Evolutionary conservation across 2,329 filamentous ascomycete genomes (phyloP).

Genomic region (Aspergillus tanneri): DNA sequence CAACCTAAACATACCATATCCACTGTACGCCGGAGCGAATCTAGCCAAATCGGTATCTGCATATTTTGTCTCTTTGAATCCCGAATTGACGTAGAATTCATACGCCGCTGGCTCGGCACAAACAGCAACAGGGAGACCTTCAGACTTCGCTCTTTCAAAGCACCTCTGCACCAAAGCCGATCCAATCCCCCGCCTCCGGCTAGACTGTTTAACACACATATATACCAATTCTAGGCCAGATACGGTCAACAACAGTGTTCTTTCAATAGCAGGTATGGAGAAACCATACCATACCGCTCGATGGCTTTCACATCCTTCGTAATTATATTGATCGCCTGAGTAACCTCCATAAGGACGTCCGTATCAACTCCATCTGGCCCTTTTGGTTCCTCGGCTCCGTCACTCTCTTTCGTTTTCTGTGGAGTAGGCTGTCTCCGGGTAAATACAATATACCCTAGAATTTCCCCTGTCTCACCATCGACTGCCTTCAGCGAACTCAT

Average conservation of each 20-base stretch:
- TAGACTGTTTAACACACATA: constrained; percentile 2
- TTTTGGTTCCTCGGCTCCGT: not conserved
- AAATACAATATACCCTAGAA: constrained; percentile 6
- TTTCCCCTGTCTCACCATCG: constrained; percentile 1
- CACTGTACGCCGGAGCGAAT: constrained; percentile 16
- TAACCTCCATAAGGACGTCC: not conserved
- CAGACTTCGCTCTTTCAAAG: not conserved
- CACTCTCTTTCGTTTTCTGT: no score
- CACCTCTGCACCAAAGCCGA: not conserved
- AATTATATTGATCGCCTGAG: not conserved
- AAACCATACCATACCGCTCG: constrained; percentile 5
- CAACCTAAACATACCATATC: constrained; percentile 19
- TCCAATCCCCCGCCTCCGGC: constrained; percentile 6
- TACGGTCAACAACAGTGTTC: not conserved
- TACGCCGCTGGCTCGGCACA: constrained; percentile 16
- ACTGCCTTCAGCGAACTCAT: not conserved
- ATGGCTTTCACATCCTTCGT: not conserved
- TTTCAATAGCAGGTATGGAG: not conserved
- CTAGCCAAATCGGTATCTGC: constrained; percentile 19
- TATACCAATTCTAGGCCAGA: constrained; percentile 3
- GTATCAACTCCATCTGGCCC: not conserved
- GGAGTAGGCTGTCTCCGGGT: constrained; percentile 1
- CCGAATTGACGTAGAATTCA: constrained; percentile 14
- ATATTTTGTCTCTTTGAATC: constrained; percentile 17
- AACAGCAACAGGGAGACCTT: not conserved